These are phyloP conservation scores for Moricandia moricandioides DNA, from an alignment of 345 rosid genomes.

Conservation along the genomic window DNA sequence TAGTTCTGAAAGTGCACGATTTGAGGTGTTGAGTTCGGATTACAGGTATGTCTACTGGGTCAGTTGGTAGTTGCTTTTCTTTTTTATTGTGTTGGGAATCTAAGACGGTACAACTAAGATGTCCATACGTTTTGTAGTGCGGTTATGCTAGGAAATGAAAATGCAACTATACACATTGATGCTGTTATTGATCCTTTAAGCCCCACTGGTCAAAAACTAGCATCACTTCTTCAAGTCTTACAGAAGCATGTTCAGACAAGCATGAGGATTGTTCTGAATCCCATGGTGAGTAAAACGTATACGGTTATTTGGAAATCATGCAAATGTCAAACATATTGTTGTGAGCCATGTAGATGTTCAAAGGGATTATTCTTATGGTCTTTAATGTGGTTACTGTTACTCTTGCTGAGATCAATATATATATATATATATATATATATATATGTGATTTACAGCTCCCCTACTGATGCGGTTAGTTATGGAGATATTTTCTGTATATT, in stretches of 20 bases:
- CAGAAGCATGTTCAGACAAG: conserved; percentile 77
- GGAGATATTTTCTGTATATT: conserved; percentile 13
- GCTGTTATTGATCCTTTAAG: conserved; percentile 96
- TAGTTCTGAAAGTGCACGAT: conserved; percentile 92
- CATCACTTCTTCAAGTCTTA: conserved; percentile 75
- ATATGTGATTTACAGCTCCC: conserved; percentile 7
- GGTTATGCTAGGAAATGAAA: conserved; percentile 65
- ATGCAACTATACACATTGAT: conserved; percentile 83
- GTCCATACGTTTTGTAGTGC: conserved; percentile 61
- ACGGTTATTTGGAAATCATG: neutral
- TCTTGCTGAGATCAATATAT: conserved; percentile 1
- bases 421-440: too few relatives aligned
- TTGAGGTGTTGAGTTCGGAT: conserved; percentile 76
- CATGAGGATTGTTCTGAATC: conserved; percentile 91
- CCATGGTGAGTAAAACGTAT: conserved; percentile 64
- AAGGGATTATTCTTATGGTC: conserved; percentile 4
- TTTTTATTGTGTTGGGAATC: conserved; percentile 9
- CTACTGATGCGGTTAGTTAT: conserved; percentile 12
- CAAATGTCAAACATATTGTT: neutral
- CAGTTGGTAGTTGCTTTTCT: conserved; percentile 6
- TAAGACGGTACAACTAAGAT: conserved; percentile 10
- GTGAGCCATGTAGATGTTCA: conserved; percentile 14
- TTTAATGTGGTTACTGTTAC: neutral
- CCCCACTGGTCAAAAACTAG: conserved; percentile 85
- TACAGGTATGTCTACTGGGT: conserved; percentile 53